Conservation (phyloP, 2,329 filamentous ascomycete genomes). For the Aureobasidium sp. region DNA sequence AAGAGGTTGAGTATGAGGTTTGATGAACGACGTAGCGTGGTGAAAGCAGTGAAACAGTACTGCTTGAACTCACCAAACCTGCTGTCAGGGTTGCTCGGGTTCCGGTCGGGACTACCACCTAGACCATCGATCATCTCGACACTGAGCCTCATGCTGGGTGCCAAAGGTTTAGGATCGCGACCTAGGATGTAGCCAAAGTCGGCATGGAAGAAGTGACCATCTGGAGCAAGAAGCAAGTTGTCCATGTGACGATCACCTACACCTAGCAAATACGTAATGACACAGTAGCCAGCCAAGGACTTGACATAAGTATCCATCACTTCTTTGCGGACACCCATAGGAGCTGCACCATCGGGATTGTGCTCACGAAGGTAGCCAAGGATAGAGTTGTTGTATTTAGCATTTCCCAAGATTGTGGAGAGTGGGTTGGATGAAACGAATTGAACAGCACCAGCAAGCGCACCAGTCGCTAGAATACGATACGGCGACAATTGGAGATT, state of each 20-base stretch:
- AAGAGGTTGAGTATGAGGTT: constrained; percentile 93
- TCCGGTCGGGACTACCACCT: constrained; percentile 55
- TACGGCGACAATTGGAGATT: constrained; percentile 94
- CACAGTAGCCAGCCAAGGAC: constrained; percentile 94
- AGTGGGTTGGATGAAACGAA: constrained; percentile 77
- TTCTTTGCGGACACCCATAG: constrained; percentile 81
- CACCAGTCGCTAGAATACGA: constrained; percentile 88
- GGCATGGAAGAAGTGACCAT: constrained; percentile 94
- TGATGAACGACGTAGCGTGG: constrained; percentile 78
- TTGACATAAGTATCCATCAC: constrained; percentile 92
- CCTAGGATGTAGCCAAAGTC: constrained; percentile 98
- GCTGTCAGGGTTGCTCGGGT: constrained; percentile 20
- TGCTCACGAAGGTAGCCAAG: constrained; percentile 81
- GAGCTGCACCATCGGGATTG: constrained; percentile 76
- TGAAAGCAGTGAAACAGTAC: constrained; percentile 93
- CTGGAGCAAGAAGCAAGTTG: constrained; percentile 83
- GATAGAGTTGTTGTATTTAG: constrained; percentile 70
- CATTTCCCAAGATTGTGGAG: constrained; percentile 60
- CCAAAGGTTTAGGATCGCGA: constrained; percentile 93
- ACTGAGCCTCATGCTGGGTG: constrained; percentile 91
- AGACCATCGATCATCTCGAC: constrained; percentile 99
- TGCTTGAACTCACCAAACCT: constrained; percentile 88
- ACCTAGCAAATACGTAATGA: constrained; percentile 95
- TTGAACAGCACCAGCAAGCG: constrained; percentile 82
- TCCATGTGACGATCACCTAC: constrained; percentile 95